Evolutionary conservation across 2,329 filamentous ascomycete genomes (phyloP), one percentile per base, ranked within the genome.

Genomic region (Cryphonectria naterciae): DNA sequence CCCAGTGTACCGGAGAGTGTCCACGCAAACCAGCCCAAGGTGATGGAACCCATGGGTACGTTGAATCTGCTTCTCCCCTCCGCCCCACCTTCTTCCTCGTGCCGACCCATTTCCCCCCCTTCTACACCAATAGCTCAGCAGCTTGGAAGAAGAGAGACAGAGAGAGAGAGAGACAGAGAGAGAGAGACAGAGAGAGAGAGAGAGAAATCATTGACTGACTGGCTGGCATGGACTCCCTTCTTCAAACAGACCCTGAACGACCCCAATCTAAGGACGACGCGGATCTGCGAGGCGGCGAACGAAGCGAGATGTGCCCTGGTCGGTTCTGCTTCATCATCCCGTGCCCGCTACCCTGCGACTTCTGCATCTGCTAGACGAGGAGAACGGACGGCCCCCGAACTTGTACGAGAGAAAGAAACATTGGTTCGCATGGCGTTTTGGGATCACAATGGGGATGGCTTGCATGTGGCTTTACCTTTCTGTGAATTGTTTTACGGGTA

Each of bases 241-340:
- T n/a, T 10, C 19, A 15, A 8, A 68, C 41, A 79, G 78, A 79
- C 61, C 75, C 77, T 19, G 69, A 75, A 64, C 71, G 74, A 56
- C 77, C 78, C 4, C 78, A 79, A 68, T 67, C 72, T 5, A 77
- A 78, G 17, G 35, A 63, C 73, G 2, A 67, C 76, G 11, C 73
- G 72, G 32, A 71, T 8, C 60, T 79, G 67, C 75, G 78, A 43
- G 78, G 78, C 35, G 78, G 78, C 19, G 69, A 77, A 39, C 76
- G 78, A n/a, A 71, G 79, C 73, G 70, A 72, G 2, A 62, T 73
- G 49, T 80, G 79, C 56, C 80, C 80, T 4, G 80, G 80, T 4
- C 78, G 80, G 8, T 81, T 81, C 77, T 81, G 80, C 76, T 81
- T 81, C 75, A 79, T 78, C 68, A 75, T 81, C 17, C 80, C 80